A percentile compares a stretch with the other conserved stretches of the same genome.
These are phyloP conservation scores for Rugosomyces carneus DNA, from an alignment of 1,284 basidiomycete species.

Conservation along the genomic window DNA sequence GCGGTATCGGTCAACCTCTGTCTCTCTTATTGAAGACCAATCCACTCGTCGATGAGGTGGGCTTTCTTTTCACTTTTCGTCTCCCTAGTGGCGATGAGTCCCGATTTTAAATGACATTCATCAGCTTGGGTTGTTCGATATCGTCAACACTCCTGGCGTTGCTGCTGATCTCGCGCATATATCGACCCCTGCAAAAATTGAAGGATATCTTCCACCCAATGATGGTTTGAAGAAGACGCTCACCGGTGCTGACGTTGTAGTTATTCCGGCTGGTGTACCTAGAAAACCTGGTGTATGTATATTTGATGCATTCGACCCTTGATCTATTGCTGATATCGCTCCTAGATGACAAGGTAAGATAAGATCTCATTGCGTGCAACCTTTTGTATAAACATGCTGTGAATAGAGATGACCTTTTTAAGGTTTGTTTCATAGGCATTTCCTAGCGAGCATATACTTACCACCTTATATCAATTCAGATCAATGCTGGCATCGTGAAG, in stretches of 20 bases:
- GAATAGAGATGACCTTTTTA: constrained; percentile 99
- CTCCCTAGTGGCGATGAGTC: too few species aligned
- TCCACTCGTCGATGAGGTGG: constrained; percentile 77
- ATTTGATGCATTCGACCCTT: constrained; percentile 70
- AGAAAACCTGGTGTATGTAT: too few species aligned
- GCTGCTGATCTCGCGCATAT: constrained; percentile 93
- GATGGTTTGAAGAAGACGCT: constrained; percentile 88
- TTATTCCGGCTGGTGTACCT: constrained; percentile 97
- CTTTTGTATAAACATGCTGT: constrained; percentile 39
- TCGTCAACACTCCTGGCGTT: constrained; percentile 88
- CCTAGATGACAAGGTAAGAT: too few species aligned
- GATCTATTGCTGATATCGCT: too few species aligned
- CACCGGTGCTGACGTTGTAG: constrained; percentile 83
- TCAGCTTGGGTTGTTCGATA: constrained; percentile 85
- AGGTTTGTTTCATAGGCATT: constrained; percentile 33
- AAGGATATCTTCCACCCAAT: too few species aligned
- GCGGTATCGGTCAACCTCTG: constrained; percentile 90
- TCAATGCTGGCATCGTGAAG: constrained; percentile 93
- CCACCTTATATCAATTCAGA: constrained; percentile 38
- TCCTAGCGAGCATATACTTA: too few species aligned
- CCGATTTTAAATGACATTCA: too few species aligned
- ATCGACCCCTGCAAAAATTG: constrained; percentile 91
- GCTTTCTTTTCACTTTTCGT: too few species aligned
- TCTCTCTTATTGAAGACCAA: constrained; percentile 86
- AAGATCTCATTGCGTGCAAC: constrained; percentile 61